Percentiles rank a stretch among this genome's conserved stretches.
These are phyloP conservation scores for Sherardia arvensis DNA, from an alignment of 257 asterid species.

Conservation along the genomic window DNA sequence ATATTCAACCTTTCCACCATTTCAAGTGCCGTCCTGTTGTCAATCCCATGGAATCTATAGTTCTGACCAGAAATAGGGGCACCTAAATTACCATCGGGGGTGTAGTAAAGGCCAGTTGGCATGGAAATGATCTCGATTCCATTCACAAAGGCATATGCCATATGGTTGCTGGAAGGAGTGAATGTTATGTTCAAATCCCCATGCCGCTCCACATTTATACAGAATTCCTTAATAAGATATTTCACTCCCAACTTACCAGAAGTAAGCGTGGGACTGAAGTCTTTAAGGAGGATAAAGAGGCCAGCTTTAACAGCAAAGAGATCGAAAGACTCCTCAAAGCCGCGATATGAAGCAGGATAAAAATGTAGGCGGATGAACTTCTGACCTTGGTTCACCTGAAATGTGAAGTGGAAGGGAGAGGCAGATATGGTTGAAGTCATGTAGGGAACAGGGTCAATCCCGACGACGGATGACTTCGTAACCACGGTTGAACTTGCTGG, in stretches of 20 bases:
- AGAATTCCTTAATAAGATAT: constrained; percentile 34
- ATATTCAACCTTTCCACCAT: constrained; percentile 6
- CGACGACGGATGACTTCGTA: background rate
- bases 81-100: constrained; percentile 28
- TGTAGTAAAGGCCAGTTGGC: constrained; percentile 18
- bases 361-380: constrained; percentile 19
- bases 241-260: constrained; percentile 21
- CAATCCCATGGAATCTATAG: background rate
- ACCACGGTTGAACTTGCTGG: constrained; percentile 5
- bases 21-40: constrained; percentile 14
- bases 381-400: constrained; percentile 14
- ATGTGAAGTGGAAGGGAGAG: constrained; percentile 1
- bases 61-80: constrained; percentile 14
- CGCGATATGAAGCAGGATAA: constrained; percentile 11
- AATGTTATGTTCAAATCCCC: constrained; percentile 25
- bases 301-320: constrained; percentile 14
- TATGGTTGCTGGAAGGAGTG: constrained; percentile 16
- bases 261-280: constrained; percentile 6
- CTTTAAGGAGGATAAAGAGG: constrained; percentile 7
- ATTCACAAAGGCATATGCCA: constrained; percentile 35
- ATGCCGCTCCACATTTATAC: constrained; percentile 19
- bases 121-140: constrained; percentile 36
- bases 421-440: constrained; percentile 6
- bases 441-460: constrained; percentile 11
- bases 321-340: constrained; percentile 11